A percentile compares a stretch with the other conserved stretches of the same genome.
Evolutionary conservation across 305 asterid species (phyloP).

Genomic region (Caryopteris hybrid): DNA sequence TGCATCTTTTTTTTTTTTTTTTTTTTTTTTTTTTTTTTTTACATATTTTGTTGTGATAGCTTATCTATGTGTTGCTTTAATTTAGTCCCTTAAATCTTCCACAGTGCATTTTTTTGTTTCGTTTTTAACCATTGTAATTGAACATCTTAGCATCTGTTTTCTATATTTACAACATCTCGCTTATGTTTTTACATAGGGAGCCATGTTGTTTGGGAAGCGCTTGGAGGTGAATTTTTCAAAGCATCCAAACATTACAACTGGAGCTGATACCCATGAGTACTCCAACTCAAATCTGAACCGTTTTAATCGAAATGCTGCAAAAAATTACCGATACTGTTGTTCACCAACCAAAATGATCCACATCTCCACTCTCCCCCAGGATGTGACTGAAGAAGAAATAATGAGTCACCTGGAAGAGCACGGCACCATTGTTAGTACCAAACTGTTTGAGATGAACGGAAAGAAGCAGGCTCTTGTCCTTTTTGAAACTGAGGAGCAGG

Average conservation of each 20-base stretch:
- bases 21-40: too few relatives aligned
- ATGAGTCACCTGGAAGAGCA: constrained; percentile 75
- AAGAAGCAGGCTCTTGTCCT: constrained; percentile 93
- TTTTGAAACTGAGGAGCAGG: constrained; percentile 87
- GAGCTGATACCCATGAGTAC: constrained; percentile 94
- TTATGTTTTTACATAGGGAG: constrained; percentile 49
- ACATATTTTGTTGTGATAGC: neutral
- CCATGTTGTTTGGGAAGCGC: constrained; percentile 81
- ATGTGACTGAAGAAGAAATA: constrained; percentile 78
- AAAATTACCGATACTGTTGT: constrained; percentile 92
- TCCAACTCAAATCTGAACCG: constrained; percentile 93
- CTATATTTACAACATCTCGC: neutral
- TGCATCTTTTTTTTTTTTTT: too few relatives aligned
- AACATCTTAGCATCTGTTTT: too few relatives aligned
- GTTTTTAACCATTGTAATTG: too few relatives aligned
- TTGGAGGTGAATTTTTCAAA: constrained; percentile 92
- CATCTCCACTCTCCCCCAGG: constrained; percentile 85
- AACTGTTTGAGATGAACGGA: constrained; percentile 94
- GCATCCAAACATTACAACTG: constrained; percentile 79
- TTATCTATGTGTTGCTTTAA: neutral
- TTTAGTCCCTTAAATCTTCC: neutral
- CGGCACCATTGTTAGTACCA: constrained; percentile 61
- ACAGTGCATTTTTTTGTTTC: too few relatives aligned
- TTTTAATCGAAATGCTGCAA: constrained; percentile 91
- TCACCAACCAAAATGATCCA: constrained; percentile 97